Evolutionary conservation across 192 early-diverging fungal genomes (phyloP).

Genomic region (Globomyces pollinis-pini): DNA sequence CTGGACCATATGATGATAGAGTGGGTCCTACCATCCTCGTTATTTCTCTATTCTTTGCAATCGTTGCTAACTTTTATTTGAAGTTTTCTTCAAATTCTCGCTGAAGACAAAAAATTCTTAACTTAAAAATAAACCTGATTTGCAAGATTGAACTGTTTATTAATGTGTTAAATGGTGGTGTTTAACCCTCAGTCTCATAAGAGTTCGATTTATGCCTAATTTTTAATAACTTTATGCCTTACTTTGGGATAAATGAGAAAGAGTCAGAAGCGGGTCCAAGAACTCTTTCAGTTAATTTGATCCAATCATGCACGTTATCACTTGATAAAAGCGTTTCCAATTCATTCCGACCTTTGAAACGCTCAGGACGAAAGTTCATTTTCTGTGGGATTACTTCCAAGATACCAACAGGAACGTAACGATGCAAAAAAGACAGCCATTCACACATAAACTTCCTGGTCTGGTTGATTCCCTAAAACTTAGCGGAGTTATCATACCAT

Average conservation of each 20-base stretch:
- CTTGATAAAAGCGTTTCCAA: constrained; percentile 93
- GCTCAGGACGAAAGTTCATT: constrained; percentile 85
- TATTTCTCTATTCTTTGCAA: constrained; percentile 52
- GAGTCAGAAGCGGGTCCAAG: constrained; percentile 79
- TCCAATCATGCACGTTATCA: constrained; percentile 71
- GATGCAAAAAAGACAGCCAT: constrained; percentile 44
- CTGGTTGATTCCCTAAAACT: constrained; percentile 72
- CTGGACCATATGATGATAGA: constrained; percentile 58
- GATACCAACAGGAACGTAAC: constrained; percentile 87
- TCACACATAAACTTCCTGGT: constrained; percentile 61
- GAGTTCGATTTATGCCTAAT: constrained; percentile 75
- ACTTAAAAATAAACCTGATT: too few relatives aligned
- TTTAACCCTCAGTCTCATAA: constrained; percentile 47
- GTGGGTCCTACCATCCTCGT: constrained; percentile 66
- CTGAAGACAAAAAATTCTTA: neutral
- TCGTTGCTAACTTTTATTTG: constrained; percentile 67
- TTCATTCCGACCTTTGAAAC: constrained; percentile 78
- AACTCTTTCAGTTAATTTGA: constrained; percentile 85
- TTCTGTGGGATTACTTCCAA: constrained; percentile 87
- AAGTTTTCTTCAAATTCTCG: constrained; percentile 32
- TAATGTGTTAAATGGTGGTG: too few relatives aligned
- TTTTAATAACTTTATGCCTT: neutral
- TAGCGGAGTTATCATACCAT: neutral
- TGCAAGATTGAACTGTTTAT: too few relatives aligned
- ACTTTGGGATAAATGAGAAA: constrained; percentile 88